These are phyloP conservation scores for Cercospora sp. DNA, from an alignment of 2,329 filamentous ascomycete species.

Conservation along the genomic window DNA sequence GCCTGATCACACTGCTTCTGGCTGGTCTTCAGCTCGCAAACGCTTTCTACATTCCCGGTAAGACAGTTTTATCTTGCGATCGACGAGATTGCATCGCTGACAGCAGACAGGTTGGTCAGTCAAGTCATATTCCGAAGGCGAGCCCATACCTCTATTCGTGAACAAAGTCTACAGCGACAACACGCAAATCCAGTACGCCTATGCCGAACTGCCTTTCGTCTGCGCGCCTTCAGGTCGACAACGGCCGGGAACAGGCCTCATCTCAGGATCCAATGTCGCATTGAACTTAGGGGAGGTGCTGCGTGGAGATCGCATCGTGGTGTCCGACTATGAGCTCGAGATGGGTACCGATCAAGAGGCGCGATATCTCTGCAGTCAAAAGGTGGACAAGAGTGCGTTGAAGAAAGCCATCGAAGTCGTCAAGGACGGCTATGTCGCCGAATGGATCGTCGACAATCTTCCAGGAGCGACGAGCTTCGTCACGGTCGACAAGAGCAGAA, in stretches of 20 bases:
- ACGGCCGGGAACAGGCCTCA: constrained; percentile 65
- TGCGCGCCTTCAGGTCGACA: constrained; percentile 72
- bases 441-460: constrained; percentile 92
- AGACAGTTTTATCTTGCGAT: constrained; percentile 2
- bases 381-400: constrained; percentile 65
- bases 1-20: constrained; percentile 42
- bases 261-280: constrained; percentile 74
- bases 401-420: constrained; percentile 70
- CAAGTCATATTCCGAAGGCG: constrained; percentile 72
- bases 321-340: constrained; percentile 76
- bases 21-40: constrained; percentile 54
- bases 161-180: constrained; percentile 92
- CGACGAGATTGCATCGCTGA: no score
- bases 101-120: constrained; percentile 70
- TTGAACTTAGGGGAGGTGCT: constrained; percentile 86
- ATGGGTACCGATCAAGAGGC: constrained; percentile 77
- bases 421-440: constrained; percentile 76
- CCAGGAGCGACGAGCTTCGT: constrained; percentile 87
- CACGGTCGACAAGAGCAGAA: constrained; percentile 77
- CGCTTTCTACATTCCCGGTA: constrained; percentile 87
- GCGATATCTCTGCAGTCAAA: constrained; percentile 68
- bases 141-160: constrained; percentile 79
- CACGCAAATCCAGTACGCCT: constrained; percentile 88
- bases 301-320: constrained; percentile 79
- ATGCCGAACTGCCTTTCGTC: constrained; percentile 83